phyloP scores from a whole-genome alignment of 2,329 filamentous ascomycete genomes.

The Exophiala oligosperma region DNA sequence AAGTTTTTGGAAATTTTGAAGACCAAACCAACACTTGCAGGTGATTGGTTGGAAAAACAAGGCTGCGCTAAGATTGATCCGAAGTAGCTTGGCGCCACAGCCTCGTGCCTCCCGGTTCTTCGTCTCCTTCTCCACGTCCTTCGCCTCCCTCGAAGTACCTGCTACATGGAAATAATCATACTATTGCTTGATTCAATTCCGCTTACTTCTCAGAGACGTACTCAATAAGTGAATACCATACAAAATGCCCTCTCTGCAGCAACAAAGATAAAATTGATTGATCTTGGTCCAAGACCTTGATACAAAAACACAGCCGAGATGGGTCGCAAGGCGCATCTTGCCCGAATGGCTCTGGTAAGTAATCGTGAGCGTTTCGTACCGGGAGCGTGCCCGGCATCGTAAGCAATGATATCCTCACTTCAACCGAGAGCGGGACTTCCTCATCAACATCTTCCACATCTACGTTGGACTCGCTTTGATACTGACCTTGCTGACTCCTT shows the following conservation, averaged over 20 bases:
- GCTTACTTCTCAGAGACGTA: no score
- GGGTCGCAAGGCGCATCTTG: conserved; percentile 48
- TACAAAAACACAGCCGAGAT: conserved; percentile 29
- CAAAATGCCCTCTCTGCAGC: not conserved
- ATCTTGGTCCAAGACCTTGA: not conserved
- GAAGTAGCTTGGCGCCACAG: not conserved
- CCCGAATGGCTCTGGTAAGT: conserved; percentile 47
- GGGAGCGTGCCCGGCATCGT: not conserved
- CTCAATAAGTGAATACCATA: no score
- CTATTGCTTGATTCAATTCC: no score
- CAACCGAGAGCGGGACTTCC: not conserved
- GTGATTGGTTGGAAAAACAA: not conserved
- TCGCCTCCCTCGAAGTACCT: no score
- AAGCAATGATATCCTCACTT: not conserved
- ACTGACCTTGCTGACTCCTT: not conserved
- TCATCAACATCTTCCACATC: not conserved
- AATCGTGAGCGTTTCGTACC: conserved; percentile 1
- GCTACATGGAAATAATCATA: no score
- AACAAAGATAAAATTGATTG: not conserved
- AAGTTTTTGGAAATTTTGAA: not conserved
- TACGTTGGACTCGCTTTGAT: not conserved
- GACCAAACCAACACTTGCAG: no score
- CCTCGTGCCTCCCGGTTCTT: not conserved
- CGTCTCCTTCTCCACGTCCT: no score
- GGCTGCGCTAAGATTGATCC: not conserved